Percentiles rank a stretch among this genome's conserved stretches.
These are phyloP conservation scores for Cylindrotheca closterium DNA, from an alignment of 108 stramenopile genomes.

Conservation along the genomic window DNA sequence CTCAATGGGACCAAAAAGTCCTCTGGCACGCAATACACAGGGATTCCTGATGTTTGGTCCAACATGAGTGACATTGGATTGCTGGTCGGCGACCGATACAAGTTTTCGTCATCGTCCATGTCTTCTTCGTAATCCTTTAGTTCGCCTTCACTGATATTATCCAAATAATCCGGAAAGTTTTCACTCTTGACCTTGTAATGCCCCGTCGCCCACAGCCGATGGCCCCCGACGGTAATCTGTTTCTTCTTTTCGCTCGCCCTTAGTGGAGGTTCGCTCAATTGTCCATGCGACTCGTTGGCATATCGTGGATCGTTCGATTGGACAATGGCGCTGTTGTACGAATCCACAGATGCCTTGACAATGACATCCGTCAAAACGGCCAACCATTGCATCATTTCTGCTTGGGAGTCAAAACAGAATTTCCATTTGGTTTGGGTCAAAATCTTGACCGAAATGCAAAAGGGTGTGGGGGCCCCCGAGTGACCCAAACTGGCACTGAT, in stretches of 20 bases:
- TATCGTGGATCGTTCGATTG: constrained; percentile 44
- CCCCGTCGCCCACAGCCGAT: constrained; percentile 42
- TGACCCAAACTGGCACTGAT: constrained; percentile 61
- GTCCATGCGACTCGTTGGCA: constrained; percentile 10
- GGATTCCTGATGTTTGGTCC: neutral
- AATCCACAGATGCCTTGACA: constrained; percentile 58
- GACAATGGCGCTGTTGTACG: constrained; percentile 63
- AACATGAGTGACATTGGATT: neutral
- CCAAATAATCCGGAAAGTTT: constrained; percentile 12
- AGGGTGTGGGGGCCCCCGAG: constrained; percentile 73
- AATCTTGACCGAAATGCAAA: constrained; percentile 56
- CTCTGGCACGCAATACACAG: neutral
- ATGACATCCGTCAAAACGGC: constrained; percentile 72
- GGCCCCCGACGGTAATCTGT: constrained; percentile 17
- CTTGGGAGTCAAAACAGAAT: constrained; percentile 72
- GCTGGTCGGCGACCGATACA: neutral
- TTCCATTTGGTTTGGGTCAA: constrained; percentile 79
- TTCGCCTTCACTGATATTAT: constrained; percentile 11
- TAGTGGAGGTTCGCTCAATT: constrained; percentile 24
- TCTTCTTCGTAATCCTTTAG: constrained; percentile 4
- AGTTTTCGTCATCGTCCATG: neutral
- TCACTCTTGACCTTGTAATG: constrained; percentile 30
- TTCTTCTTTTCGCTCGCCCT: constrained; percentile 4
- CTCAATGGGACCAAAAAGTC: constrained; percentile 8
- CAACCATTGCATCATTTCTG: constrained; percentile 73